Evolutionary conservation across 768 basidiomycete genomes (phyloP).

Genomic region (Termitomyces sp.): DNA sequence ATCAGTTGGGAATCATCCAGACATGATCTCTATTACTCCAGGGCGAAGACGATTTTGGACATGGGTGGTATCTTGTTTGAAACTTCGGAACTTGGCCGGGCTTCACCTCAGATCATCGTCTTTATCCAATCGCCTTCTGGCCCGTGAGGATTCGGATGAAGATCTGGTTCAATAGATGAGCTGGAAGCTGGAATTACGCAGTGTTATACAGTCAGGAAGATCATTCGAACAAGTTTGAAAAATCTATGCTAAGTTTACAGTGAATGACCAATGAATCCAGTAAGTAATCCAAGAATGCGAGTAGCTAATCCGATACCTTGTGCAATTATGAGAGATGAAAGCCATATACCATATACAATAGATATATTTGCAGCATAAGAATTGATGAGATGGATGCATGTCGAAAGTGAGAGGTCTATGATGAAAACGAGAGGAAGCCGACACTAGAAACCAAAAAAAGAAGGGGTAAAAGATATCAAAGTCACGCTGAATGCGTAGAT

Average conservation of each 20-base stretch:
- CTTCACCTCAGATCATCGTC: background rate
- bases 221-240: too few relatives aligned
- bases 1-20: background rate
- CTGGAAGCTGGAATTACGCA: too few relatives aligned
- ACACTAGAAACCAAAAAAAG: background rate
- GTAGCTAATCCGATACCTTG: background rate
- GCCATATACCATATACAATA: background rate
- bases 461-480: background rate
- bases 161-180: background rate
- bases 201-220: too few relatives aligned
- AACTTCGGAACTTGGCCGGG: background rate
- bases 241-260: background rate
- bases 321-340: background rate
- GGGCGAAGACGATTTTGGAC: background rate
- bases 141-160: background rate
- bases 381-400: background rate
- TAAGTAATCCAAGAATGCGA: background rate
- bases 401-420: background rate
- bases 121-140: background rate
- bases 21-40: background rate
- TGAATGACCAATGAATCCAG: background rate
- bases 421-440: background rate
- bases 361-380: background rate
- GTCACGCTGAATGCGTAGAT: background rate
- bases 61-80: background rate